phyloP scores from a whole-genome alignment of 2,329 filamentous ascomycete genomes.

The Alternaria postmessia region DNA sequence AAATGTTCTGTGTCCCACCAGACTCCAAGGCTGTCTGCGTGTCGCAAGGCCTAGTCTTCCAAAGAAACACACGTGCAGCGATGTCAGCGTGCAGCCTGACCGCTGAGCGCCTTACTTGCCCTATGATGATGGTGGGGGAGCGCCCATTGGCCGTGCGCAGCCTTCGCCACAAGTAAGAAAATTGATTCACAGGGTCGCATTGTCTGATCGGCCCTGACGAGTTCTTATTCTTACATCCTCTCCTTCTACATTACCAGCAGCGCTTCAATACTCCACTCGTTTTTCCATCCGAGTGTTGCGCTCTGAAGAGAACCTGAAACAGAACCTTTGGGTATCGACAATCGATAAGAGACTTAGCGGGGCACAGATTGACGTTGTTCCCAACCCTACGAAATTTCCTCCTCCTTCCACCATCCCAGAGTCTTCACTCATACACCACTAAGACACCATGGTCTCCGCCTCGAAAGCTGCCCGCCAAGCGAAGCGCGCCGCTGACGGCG shows the following conservation, averaged over 20 bases:
- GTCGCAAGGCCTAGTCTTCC: neutral
- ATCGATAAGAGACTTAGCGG: slow-evolving; percentile 34
- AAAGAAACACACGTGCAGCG: slow-evolving; percentile 1
- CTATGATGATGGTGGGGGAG: slow-evolving; percentile 23
- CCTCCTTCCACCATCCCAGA: slow-evolving; percentile 30
- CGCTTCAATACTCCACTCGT: slow-evolving; percentile 19
- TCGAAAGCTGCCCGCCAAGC: slow-evolving; percentile 74
- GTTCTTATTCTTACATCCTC: slow-evolving; percentile 9
- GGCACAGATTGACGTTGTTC: slow-evolving; percentile 29
- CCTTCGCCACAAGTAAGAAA: slow-evolving; percentile 34
- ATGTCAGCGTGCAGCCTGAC: slow-evolving; percentile 2
- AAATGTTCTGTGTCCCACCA: neutral
- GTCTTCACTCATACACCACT: slow-evolving; percentile 23
- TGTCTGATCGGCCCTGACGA: slow-evolving; percentile 20
- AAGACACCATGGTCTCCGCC: slow-evolving; percentile 68
- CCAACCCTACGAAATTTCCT: slow-evolving; percentile 36
- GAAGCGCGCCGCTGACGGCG: slow-evolving; percentile 64
- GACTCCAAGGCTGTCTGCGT: neutral
- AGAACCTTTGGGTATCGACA: slow-evolving; percentile 16
- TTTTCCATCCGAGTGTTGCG: slow-evolving; percentile 20
- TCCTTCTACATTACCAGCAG: slow-evolving; percentile 10
- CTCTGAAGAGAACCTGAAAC: slow-evolving; percentile 14
- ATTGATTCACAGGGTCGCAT: slow-evolving; percentile 28
- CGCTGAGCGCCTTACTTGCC: slow-evolving; percentile 25
- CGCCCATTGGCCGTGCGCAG: slow-evolving; percentile 30